These are phyloP conservation scores for Silene conica DNA, from an alignment of 148 eudicot species.

Conservation along the genomic window DNA sequence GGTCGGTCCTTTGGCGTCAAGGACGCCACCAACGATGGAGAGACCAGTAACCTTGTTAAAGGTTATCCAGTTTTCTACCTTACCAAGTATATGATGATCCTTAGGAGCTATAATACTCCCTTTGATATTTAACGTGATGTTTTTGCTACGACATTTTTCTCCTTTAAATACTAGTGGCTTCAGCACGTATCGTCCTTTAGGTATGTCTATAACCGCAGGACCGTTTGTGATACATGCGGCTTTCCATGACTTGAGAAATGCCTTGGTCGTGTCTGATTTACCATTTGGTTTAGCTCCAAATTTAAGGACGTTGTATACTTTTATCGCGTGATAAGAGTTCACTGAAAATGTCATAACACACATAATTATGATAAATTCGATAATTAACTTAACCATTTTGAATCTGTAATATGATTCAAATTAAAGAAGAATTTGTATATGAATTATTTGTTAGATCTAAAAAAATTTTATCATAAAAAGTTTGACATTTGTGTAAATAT, in stretches of 20 bases:
- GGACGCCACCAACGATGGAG: constrained; percentile 35
- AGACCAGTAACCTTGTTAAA: constrained; percentile 33
- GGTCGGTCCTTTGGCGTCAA: constrained; percentile 38
- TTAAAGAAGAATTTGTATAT: too few species aligned
- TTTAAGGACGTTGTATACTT: constrained; percentile 24
- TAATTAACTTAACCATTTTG: too few species aligned
- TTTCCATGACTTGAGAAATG: constrained; percentile 43
- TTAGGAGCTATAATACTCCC: constrained; percentile 50
- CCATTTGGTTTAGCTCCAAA: constrained; percentile 44
- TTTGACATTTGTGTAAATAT: too few species aligned
- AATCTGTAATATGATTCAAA: constrained; percentile 1
- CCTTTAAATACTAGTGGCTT: constrained; percentile 19
- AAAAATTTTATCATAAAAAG: too few species aligned
- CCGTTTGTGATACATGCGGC: constrained; percentile 37
- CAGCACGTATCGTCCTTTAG: constrained; percentile 37
- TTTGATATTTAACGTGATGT: constrained; percentile 29
- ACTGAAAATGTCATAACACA: neutral
- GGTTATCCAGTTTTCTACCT: constrained; percentile 14
- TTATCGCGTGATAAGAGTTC: constrained; percentile 3
- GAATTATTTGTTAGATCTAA: too few species aligned
- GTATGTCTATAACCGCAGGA: constrained; percentile 38
- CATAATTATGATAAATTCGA: neutral
- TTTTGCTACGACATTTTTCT: constrained; percentile 29
- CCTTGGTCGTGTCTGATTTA: constrained; percentile 25
- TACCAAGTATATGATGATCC: constrained; percentile 29